Evolutionary conservation across 805 yeast genomes (phyloP), one percentile per base, ranked within the genome.

Genomic region (Suhomyces xylopsoci): DNA sequence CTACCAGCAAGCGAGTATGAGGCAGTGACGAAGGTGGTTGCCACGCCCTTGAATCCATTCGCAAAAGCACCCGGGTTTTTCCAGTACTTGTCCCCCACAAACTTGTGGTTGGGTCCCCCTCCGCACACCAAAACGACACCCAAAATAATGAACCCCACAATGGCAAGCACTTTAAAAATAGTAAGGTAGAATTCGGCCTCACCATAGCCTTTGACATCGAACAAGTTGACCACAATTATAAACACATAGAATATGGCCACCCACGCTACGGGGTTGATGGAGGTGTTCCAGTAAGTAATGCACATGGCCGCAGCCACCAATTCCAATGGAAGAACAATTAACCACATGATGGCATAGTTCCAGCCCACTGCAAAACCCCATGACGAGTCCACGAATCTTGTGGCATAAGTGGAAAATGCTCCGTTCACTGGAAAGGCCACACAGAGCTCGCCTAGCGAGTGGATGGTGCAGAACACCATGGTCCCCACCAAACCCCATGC

Each of bases 371-470:
- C 72, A 59, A 71, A 71, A 1, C 76, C 76, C 74, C 74, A 71
- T 7, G 73, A 67, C 7, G 73, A 59, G 53, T 69, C 74, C 14
- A 71, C 67, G 53, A 71, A 71, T 51, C 71, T 58, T 10, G 74
- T 66, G 22, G 74, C 73, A 55, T 66, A 71, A 43, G 73, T 65
- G n/a, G 71, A 68, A 54, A 72, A 72, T 3, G 77, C 73, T 24
- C 77, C 77, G 50, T 55, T 57, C 56, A 65, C 71, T 45, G 69
- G 77, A 64, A 63, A 64, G 48, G 67, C 74, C 51, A 81, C 82
- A 57, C 85, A 89, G 54, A 80, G 72, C 62, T 85, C 90, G 54
- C 89, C 88, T 58, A 83, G 78, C n/a, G 84, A 80, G 53, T 79
- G 81, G 58, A 84, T 81, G 50, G 83, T 83, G 55, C 80, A 75